phyloP scores from a whole-genome alignment of 352 stramenopile genomes.

The Phytophthora megakarya region DNA sequence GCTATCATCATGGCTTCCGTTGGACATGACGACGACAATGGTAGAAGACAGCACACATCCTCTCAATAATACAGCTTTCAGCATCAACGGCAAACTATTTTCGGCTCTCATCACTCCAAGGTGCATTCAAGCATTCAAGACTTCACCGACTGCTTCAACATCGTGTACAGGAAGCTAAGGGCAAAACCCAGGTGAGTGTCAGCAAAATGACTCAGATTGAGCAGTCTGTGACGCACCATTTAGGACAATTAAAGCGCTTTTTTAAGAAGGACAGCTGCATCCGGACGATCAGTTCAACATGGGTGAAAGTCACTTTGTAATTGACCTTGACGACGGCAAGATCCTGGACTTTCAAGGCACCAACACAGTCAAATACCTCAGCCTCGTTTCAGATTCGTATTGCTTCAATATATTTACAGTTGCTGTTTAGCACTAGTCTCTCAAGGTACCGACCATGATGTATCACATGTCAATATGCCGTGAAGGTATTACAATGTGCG shows the following conservation, averaged over 20 bases:
- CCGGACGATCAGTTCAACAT: constrained; percentile 9
- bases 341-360: constrained; percentile 4
- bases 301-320: constrained; percentile 18
- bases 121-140: constrained; percentile 3
- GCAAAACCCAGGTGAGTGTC: constrained; percentile 19
- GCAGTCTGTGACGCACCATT: constrained; percentile 1
- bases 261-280: constrained; percentile 8
- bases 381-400: constrained; percentile 16
- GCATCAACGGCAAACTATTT: neutral
- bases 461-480: too few relatives aligned
- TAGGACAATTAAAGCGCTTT: neutral
- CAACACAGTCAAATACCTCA: constrained; percentile 4
- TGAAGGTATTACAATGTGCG: too few relatives aligned
- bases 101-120: too few relatives aligned
- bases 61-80: neutral
- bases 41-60: constrained; percentile 8
- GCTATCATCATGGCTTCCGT: too few relatives aligned
- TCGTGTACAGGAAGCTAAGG: constrained; percentile 9
- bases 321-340: constrained; percentile 20
- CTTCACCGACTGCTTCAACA: constrained; percentile 10
- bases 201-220: constrained; percentile 10
- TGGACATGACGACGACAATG: neutral
- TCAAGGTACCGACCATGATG: too few relatives aligned
- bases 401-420: neutral
- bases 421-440: too few relatives aligned